phyloP scores from a whole-genome alignment of 805 yeast genomes.

The Tetrapisispora fleetii region DNA sequence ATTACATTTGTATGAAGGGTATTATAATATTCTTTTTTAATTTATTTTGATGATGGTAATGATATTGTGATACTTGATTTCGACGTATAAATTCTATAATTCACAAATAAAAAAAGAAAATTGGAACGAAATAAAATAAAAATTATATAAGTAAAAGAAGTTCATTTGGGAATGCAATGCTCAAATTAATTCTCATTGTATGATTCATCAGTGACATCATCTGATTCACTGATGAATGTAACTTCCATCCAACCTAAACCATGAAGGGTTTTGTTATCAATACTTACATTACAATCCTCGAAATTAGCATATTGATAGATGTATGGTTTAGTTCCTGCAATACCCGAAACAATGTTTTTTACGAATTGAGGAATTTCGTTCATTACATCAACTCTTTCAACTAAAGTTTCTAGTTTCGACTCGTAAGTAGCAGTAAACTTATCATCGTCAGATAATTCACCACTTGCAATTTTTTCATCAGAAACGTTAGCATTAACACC shows the following conservation, averaged over 20 bases:
- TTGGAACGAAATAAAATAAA: background rate
- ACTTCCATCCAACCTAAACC: slow-evolving; percentile 30
- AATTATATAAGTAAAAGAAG: background rate
- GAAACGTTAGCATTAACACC: slow-evolving; percentile 40
- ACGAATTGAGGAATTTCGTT: slow-evolving; percentile 92
- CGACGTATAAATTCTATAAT: background rate
- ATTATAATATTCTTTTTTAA: too few species aligned
- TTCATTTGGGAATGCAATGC: background rate
- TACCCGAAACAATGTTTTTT: slow-evolving; percentile 85
- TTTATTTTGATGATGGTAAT: background rate
- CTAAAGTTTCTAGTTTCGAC: slow-evolving; percentile 53
- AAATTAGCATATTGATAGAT: slow-evolving; percentile 78
- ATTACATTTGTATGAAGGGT: background rate
- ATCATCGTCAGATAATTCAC: slow-evolving; percentile 20
- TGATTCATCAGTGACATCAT: slow-evolving; percentile 18
- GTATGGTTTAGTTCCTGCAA: slow-evolving; percentile 94
- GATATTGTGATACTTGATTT: background rate
- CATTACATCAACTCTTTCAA: slow-evolving; percentile 96
- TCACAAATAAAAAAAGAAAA: background rate
- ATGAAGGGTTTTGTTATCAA: slow-evolving; percentile 13
- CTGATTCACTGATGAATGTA: slow-evolving; percentile 29
- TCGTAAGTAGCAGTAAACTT: slow-evolving; percentile 39
- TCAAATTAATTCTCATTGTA: slow-evolving; percentile 2
- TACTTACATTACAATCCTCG: slow-evolving; percentile 27
- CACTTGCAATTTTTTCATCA: slow-evolving; percentile 34